Base-by-base conservation (phyloP, 2,329 filamentous ascomycete species). In the Pseudocercospora cruenta region DNA sequence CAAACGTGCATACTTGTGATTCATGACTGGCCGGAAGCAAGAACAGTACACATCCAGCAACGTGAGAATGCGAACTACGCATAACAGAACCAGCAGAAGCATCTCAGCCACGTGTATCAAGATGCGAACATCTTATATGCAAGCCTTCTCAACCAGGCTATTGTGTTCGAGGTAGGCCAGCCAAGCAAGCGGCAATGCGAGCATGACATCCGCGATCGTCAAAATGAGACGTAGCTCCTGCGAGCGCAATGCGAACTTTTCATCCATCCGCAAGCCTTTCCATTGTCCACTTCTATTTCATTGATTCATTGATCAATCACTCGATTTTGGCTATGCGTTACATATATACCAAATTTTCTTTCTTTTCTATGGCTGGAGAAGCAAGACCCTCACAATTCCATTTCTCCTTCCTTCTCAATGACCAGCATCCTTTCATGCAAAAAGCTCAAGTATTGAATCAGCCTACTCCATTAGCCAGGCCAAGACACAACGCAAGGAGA, bases 321-420 rank as follows among this genome's bases (percentile, higher is more conserved):
- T 54, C 22, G 19, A 9, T 2, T 54, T 54, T 24, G 22, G 49
- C 49, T 54, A 54, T 28, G 26, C 51, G 24, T n/a, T 55, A 55
- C 26, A 55, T 55, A 55, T 55, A 55, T 55, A 55, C 51, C 51
- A 31, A 55, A 55, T 55, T n/a, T 31, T 55, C 19, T n/a, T n/a
- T 14, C 24, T 55, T 55, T 26, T 55, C 22, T 55, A 51, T 26
- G 47, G 12, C 19, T 14, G 21, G 19, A 49, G 8, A 49, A 22
- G 22, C 9, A 21, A 49, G 24, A 54, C 21, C 12, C 45, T n/a
- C 45, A 49, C 45, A n/a, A 49, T 5, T 26, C 39, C 39, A 8
- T 19, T 43, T 8, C 39, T 43, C 7, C 39, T 6, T 43, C 36
- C 14, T 6, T 19, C n/a, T 43, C 16, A 43, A 8, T 43, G 16